Evolutionary conservation across 306 rosid species (phyloP).

Genomic region (Astragalus membranaceus): DNA sequence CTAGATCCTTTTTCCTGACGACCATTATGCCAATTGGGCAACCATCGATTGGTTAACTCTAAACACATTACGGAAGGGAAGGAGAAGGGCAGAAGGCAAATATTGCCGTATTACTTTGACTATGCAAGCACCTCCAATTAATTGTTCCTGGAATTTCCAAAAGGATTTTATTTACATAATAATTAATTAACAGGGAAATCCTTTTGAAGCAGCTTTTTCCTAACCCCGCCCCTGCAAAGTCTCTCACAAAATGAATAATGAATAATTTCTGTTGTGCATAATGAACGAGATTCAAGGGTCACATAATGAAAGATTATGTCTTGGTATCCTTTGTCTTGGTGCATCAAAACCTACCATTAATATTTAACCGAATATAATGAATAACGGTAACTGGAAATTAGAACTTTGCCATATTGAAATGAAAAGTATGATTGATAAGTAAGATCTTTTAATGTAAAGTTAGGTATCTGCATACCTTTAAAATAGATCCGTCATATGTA

Average conservation of each 20-base stretch:
- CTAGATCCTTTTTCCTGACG: too few species aligned
- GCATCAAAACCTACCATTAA: not conserved
- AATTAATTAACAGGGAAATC: too few species aligned
- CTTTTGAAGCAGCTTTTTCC: not conserved
- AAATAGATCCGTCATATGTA: constrained; percentile 75
- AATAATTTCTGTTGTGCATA: not conserved
- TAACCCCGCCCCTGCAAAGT: not conserved
- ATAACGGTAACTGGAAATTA: not conserved
- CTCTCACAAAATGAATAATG: not conserved
- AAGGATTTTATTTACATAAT: too few species aligned
- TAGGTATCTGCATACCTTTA: constrained; percentile 52
- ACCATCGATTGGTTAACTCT: not conserved
- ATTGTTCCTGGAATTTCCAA: too few species aligned
- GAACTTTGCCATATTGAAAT: constrained; percentile 6
- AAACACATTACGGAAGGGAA: not conserved
- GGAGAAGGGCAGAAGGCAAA: not conserved
- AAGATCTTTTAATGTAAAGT: constrained; percentile 11
- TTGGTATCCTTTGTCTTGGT: not conserved
- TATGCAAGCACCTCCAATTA: too few species aligned
- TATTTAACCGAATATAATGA: constrained; percentile 6
- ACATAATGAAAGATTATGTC: not conserved
- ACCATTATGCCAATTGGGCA: not conserved
- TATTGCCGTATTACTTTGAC: not conserved
- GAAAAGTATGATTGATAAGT: not conserved
- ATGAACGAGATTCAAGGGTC: constrained; percentile 7